These are phyloP conservation scores for Pyricularia grisea DNA, from an alignment of 2,329 filamentous ascomycete species.

Conservation along the genomic window DNA sequence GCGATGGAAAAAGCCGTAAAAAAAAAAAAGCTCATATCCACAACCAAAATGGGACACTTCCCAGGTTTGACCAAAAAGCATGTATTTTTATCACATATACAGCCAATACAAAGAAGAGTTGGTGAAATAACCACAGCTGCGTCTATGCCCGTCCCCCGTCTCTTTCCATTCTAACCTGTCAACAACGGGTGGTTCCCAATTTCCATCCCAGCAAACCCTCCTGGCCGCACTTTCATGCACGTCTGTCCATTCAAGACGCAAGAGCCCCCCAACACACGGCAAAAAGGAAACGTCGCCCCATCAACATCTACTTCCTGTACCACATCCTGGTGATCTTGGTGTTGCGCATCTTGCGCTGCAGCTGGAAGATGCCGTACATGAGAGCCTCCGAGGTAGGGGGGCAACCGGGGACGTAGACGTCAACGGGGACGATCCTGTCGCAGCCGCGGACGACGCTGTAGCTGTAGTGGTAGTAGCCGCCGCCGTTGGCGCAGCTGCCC, in stretches of 20 bases:
- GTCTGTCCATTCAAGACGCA: neutral
- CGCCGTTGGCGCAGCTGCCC: constrained; percentile 63
- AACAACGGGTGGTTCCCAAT: neutral
- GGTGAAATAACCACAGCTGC: neutral
- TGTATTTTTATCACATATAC: neutral
- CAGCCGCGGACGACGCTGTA: constrained; percentile 58
- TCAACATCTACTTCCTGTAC: constrained; percentile 35
- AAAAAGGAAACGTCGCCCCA: neutral
- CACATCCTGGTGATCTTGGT: constrained; percentile 37
- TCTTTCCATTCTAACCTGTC: neutral
- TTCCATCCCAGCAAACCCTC: neutral
- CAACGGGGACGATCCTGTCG: constrained; percentile 57
- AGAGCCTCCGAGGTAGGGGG: constrained; percentile 37
- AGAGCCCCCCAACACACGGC: too few species aligned
- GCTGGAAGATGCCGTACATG: constrained; percentile 51
- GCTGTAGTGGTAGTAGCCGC: constrained; percentile 67
- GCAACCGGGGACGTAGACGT: constrained; percentile 60
- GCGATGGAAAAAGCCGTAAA: neutral
- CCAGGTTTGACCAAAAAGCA: neutral
- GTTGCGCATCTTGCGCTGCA: constrained; percentile 60
- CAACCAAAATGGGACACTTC: neutral
- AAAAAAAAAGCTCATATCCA: neutral
- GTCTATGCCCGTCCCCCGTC: neutral
- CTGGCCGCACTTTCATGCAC: neutral
- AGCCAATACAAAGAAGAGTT: neutral